Base-by-base conservation (phyloP, 2,329 filamentous ascomycete genomes). In the Fusarium anthophilum region DNA sequence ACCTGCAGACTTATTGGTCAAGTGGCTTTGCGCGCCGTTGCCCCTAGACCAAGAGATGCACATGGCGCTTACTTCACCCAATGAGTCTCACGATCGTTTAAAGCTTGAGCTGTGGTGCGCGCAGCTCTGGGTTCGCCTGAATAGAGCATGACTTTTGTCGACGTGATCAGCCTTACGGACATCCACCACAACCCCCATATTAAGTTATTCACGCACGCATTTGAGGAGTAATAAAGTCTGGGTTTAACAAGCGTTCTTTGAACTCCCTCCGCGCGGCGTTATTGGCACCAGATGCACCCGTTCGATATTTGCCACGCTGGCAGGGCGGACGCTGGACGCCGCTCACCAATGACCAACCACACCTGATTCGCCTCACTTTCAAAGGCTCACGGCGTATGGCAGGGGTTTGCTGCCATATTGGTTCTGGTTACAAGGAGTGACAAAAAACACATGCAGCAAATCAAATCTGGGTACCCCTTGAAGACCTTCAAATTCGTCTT, bases 311-410 rank as follows among this genome's bases (percentile, higher is more conserved):
- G 77, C 77, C 77, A 79, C 77, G 77, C 77, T 78, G 75, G 77
- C 77, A 77, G 73, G 77, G 77, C 77, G 77, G 74, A 72, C 67
- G 63, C 50, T 71, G 66, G 63, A 63, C 57, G 47, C 68, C 69
- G 65, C 64, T 76, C 77, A 63, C 76, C 77, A 78, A 79, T 79
- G 63, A 58, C 65, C 63, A 73, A 74, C 74, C 69, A 71, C 72
- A 70, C 76, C 73, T 69, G 77, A 65, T 72, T 78, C 77, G 77
- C 77, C 77, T 78, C 77, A 78, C 77, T 78, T 78, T 78, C 73
- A 72, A 53, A 73, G 64, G 48, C 63, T 63, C 63, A 70, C 72
- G 74, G 63, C 65, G 70, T 70, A 76, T 77, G 72, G 68, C 77
- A 75, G 70, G 76, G 77, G 69, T 78, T 72, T 63, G 38, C 64